These are phyloP conservation scores for Phytophthora brassicae DNA, from an alignment of 352 stramenopile genomes.

Conservation along the genomic window DNA sequence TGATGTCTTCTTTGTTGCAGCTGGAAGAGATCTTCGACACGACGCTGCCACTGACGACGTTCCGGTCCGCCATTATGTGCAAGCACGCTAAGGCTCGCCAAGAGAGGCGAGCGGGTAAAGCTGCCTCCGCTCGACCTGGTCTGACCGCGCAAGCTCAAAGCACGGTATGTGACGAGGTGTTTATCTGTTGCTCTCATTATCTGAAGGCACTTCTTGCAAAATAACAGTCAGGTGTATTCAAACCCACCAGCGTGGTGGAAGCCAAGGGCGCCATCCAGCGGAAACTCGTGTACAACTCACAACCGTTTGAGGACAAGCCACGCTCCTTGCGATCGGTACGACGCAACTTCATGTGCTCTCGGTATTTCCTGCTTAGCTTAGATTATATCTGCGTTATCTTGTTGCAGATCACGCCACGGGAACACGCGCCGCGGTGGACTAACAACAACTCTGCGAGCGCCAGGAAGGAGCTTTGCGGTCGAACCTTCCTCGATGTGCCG, in stretches of 20 bases:
- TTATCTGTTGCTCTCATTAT: background rate
- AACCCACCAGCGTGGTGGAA: slow-evolving; percentile 42
- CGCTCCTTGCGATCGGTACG: slow-evolving; percentile 41
- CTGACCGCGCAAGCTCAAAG: background rate
- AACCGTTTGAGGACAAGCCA: slow-evolving; percentile 47
- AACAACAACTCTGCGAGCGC: slow-evolving; percentile 51
- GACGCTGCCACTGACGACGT: slow-evolving; percentile 53
- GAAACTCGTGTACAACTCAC: slow-evolving; percentile 53
- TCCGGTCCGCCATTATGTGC: slow-evolving; percentile 63
- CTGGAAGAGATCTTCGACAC: slow-evolving; percentile 62
- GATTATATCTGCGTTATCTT: no score
- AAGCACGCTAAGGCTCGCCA: slow-evolving; percentile 63
- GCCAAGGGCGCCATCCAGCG: slow-evolving; percentile 62
- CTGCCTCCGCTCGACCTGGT: background rate
- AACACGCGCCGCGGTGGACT: slow-evolving; percentile 43
- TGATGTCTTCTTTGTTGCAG: slow-evolving; percentile 37
- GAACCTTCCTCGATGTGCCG: slow-evolving; percentile 51
- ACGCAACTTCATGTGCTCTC: slow-evolving; percentile 6
- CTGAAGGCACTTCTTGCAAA: background rate
- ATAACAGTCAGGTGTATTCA: slow-evolving; percentile 44
- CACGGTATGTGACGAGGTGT: slow-evolving; percentile 15
- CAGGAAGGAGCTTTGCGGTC: slow-evolving; percentile 44
- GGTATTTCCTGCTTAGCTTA: no score
- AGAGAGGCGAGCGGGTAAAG: slow-evolving; percentile 9
- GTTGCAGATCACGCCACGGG: slow-evolving; percentile 22